phyloP scores from a whole-genome alignment of 1,284 basidiomycete species.

The Fomes fomentarius region DNA sequence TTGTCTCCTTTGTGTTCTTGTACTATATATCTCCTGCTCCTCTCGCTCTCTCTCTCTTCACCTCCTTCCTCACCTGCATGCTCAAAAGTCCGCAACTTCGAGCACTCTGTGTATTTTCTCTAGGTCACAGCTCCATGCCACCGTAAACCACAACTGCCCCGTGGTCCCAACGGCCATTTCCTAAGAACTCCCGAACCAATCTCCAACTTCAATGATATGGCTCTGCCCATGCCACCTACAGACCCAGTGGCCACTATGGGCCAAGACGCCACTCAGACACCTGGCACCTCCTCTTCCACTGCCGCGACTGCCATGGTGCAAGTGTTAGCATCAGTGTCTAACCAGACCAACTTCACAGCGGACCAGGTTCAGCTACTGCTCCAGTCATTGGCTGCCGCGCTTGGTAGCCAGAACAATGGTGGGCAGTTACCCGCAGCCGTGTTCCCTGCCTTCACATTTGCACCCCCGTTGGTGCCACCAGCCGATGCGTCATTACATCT shows the following conservation, averaged over 20 bases:
- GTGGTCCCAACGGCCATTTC: conserved; percentile 3
- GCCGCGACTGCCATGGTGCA: background rate
- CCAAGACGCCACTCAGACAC: background rate
- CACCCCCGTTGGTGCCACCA: background rate
- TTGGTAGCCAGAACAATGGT: background rate
- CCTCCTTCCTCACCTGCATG: no score
- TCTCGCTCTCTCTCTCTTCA: no score
- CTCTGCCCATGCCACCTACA: background rate
- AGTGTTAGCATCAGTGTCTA: background rate
- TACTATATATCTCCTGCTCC: no score
- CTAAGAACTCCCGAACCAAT: background rate
- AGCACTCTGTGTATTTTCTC: background rate
- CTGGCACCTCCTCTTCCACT: background rate
- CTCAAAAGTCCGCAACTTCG: background rate
- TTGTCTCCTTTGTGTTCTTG: no score
- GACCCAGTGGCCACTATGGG: background rate
- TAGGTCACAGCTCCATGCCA: conserved; percentile 2
- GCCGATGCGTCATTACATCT: conserved; percentile 2
- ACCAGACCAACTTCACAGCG: background rate
- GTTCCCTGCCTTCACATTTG: conserved; percentile 1
- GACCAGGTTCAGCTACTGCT: background rate
- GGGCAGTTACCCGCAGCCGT: background rate
- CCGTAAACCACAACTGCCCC: background rate
- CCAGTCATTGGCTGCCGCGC: background rate
- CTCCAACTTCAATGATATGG: background rate